These are phyloP conservation scores for Halenospora varia DNA, from an alignment of 495 filamentous ascomycete genomes.

Conservation along the genomic window DNA sequence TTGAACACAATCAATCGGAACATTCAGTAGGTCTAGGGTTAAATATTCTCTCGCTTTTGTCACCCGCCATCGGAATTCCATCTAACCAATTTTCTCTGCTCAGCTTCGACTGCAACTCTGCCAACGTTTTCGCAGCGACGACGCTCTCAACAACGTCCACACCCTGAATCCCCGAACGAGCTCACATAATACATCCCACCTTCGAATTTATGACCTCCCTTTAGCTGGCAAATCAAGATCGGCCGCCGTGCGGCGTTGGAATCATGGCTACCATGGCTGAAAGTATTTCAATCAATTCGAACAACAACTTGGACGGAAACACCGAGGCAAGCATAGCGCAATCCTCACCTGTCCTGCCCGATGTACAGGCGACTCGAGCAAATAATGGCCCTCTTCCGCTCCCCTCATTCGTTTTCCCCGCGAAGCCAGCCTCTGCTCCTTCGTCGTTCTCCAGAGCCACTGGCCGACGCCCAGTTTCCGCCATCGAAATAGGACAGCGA, in stretches of 20 bases:
- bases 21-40: too few species aligned
- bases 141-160: too few species aligned
- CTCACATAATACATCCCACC: background rate
- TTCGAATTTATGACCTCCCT: background rate
- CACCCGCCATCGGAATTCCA: too few species aligned
- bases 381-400: constrained; percentile 52
- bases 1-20: too few species aligned
- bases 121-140: too few species aligned
- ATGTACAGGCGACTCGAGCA: constrained; percentile 17
- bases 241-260: constrained; percentile 10
- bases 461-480: constrained; percentile 42
- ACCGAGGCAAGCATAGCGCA: constrained; percentile 19
- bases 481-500: constrained; percentile 31
- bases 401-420: constrained; percentile 69
- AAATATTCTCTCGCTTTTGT: too few species aligned
- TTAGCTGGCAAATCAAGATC: background rate
- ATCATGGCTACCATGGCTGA: constrained; percentile 11
- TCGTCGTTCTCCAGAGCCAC: constrained; percentile 41
- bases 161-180: background rate
- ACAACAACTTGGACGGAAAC: constrained; percentile 12
- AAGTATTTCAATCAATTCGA: constrained; percentile 19
- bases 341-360: constrained; percentile 10
- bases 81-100: too few species aligned
- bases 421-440: constrained; percentile 34
- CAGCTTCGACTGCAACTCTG: too few species aligned